phyloP scores from a whole-genome alignment of 768 basidiomycete species.

The Boletus edulis region DNA sequence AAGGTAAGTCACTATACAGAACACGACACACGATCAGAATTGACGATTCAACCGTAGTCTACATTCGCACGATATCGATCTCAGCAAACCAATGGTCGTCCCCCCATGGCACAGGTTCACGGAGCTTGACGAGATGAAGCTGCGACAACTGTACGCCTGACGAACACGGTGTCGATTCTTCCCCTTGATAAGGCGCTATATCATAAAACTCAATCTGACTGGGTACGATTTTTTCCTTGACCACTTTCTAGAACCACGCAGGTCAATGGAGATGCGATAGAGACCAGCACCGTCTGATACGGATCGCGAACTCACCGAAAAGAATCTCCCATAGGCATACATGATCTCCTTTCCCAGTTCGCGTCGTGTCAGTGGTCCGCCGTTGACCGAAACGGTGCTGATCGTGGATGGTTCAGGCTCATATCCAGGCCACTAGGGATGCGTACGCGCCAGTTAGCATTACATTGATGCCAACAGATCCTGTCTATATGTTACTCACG shows the following conservation, averaged over 20 bases:
- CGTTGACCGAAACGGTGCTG: not conserved
- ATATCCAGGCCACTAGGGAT: conserved; percentile 1
- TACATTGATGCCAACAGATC: not conserved
- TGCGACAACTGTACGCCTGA: not conserved
- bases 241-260: conserved; percentile 1
- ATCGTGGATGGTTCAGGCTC: not conserved
- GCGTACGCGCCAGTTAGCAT: not conserved
- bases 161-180: not conserved
- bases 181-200: conserved; percentile 1
- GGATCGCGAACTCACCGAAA: not conserved
- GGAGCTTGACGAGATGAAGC: conserved; percentile 1
- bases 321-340: not conserved
- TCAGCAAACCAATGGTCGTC: not conserved
- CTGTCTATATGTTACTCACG: not conserved
- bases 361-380: not conserved
- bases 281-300: no score
- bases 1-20: no score
- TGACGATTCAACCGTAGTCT: not conserved
- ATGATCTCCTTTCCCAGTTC: not conserved
- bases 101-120: not conserved
- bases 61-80: not conserved
- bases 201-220: not conserved
- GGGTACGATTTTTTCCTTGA: not conserved
- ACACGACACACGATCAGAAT: no score
- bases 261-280: not conserved